Base-by-base conservation (phyloP, 176 grass and related monocot genomes). In the Saccharum officinarum region DNA sequence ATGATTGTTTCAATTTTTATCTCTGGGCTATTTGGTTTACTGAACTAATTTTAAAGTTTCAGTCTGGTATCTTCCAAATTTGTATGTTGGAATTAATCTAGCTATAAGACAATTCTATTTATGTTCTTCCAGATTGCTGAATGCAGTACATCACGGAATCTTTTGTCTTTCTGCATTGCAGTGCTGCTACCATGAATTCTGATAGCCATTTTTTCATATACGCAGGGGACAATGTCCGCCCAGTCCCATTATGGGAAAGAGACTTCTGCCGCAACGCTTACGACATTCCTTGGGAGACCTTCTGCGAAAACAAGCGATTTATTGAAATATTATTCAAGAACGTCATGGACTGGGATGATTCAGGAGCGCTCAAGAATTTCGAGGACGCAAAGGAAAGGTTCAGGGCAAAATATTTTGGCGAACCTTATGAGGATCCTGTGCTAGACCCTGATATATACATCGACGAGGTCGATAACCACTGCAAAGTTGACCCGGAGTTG, bases 221-320 rank as follows among this genome's bases (percentile, higher is more conserved):
- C 34, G 1, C 73, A 90, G 88, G 49, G 67, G 23, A 89, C 13
- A 36, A 41, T 6, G 1, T 73, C 7, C 49, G 20, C 47, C 64
- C 74, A 55, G 67, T 88, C 62, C 91, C 88, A 38, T 54, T 93
- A 72, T 93, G 91, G 91, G 85, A 93, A 81, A 93, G 75, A 67
- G 86, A 90, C 34, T 90, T 93, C 30, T 93, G 88, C 82, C 82
- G 16, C 64, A 67, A 75, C 44, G 68, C 90, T 69, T 83, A 88
- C 0, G 20, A 36, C 23, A 88, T 90, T 79, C 71, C 88, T 22
- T 93, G 88, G 91, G 50, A 79, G 42, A 90, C 49, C 39, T 86
- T 93, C 50, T 88, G 73, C 7, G 40, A 88, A 44, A 90, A 84
- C 41, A 93, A 93, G 73, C 59, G 46, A 63, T 86, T 71, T 82